Base-by-base conservation (phyloP, 2,329 filamentous ascomycete genomes). In the Ophiostoma australiae region DNA sequence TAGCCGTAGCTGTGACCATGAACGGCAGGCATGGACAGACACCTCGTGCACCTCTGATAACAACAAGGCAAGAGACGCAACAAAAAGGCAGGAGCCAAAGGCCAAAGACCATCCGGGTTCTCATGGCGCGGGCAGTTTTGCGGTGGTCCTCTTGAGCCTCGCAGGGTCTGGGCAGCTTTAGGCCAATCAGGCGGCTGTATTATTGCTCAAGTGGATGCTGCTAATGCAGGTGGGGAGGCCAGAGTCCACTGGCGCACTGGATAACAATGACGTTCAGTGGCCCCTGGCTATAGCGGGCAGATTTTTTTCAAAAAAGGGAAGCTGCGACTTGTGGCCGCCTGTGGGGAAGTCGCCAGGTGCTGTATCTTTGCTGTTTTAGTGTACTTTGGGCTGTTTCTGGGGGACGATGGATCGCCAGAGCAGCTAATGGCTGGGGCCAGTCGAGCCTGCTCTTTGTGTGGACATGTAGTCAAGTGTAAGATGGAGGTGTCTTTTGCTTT, bases 101-200 rank as follows among this genome's bases (percentile, higher is more conserved):
- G 4, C 58, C 27, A 63, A 33, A 63, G 27, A 35, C 76, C 75
- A 76, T 76, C 75, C 72, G 73, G 75, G 75, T 76, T 76, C 75
- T 76, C 74, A 73, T 67, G 37, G 58, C 63, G 48, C 67, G 67
- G 52, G 41, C 52, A 39, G 31, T 33, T 69, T 67, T 69, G 20
- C 58, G 37, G 27, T 44, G 37, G 67, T 35, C 27, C 33, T 65
- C 37, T 63, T 58, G 67, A 73, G 72, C 72, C 72, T 73, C 58
- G 70, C 67, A 65, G 17, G 48, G 67, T 65, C 67, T 67, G 37
- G 66, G 69, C 66, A 3, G 4, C 41, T 31, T 4, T 37, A 37
- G 27, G 67, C 44, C 73, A 71, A 71, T 73, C 33, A 61, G 11
- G 35, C 20, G 3, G 10, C 3, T 17, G 39, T 27, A 68, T 27